These are phyloP conservation scores for Francoa sonchifolia DNA, from an alignment of 441 rosid genomes.

Conservation along the genomic window DNA sequence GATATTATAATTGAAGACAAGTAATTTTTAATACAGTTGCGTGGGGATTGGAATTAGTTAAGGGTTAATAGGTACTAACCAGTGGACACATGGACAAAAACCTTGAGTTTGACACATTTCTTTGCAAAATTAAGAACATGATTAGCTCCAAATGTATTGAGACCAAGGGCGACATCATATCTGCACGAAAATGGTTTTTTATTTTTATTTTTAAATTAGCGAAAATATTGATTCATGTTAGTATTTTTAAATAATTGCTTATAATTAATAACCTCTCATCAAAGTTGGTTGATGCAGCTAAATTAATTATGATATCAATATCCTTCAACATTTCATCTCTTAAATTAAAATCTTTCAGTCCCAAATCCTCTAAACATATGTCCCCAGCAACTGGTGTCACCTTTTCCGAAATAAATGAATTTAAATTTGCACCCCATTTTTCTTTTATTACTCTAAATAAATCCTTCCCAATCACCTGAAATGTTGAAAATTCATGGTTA, in stretches of 20 bases:
- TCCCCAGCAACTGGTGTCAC: constrained; percentile 19
- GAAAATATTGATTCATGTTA: too few species aligned
- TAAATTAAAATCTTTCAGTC: constrained; percentile 13
- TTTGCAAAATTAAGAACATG: constrained; percentile 31
- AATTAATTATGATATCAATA: constrained; percentile 20
- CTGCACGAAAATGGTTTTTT: too few species aligned
- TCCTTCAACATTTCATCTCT: constrained; percentile 16
- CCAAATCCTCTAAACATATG: constrained; percentile 16
- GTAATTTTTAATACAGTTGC: not conserved
- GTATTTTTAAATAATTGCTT: too few species aligned
- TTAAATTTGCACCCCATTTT: constrained; percentile 10
- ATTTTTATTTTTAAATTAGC: too few species aligned
- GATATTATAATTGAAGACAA: not conserved
- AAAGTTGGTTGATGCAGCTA: constrained; percentile 25
- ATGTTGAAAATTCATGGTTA: not conserved
- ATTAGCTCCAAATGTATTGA: constrained; percentile 29
- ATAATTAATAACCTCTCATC: constrained; percentile 21
- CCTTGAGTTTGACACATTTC: constrained; percentile 18
- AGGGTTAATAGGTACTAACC: constrained; percentile 18
- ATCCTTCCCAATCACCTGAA: constrained; percentile 15
- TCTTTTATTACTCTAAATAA: constrained; percentile 21
- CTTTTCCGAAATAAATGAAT: constrained; percentile 14
- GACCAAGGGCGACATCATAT: constrained; percentile 26
- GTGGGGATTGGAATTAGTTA: too few species aligned
- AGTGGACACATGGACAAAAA: constrained; percentile 38